Evolutionary conservation across 2,329 filamentous ascomycete genomes (phyloP).

Genomic region (Nakataea oryzae): DNA sequence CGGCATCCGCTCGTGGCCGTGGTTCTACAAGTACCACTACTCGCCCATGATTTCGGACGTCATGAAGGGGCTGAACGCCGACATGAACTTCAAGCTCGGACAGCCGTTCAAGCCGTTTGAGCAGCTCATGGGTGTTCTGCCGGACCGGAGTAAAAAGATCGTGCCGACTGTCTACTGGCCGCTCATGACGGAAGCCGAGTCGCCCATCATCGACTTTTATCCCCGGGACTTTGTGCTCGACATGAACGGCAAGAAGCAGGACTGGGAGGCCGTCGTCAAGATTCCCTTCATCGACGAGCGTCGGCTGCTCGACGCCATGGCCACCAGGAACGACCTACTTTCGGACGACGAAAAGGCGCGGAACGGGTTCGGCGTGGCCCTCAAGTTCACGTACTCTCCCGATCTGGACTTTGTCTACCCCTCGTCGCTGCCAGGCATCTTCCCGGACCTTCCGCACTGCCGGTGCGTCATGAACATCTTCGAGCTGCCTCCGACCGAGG

Average conservation of each 20-base stretch:
- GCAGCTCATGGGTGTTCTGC: slow-evolving; percentile 95
- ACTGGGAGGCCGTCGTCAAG: slow-evolving; percentile 98
- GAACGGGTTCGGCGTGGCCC: slow-evolving; percentile 82
- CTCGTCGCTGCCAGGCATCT: slow-evolving; percentile 79
- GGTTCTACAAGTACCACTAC: slow-evolving; percentile 97
- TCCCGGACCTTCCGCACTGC: slow-evolving; percentile 79
- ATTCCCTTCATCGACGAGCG: slow-evolving; percentile 97
- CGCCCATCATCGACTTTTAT: slow-evolving; percentile 96
- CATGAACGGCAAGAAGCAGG: slow-evolving; percentile 99
- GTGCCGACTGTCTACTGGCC: slow-evolving; percentile 81
- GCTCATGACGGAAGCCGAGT: slow-evolving; percentile 82
- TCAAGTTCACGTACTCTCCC: slow-evolving; percentile 84
- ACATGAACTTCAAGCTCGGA: slow-evolving; percentile 87
- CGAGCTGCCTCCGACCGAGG: slow-evolving; percentile 85
- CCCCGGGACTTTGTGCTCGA: slow-evolving; percentile 93
- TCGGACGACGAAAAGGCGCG: slow-evolving; percentile 67
- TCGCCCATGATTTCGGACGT: slow-evolving; percentile 91
- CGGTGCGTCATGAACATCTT: slow-evolving; percentile 94
- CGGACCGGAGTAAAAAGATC: slow-evolving; percentile 94
- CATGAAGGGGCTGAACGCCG: slow-evolving; percentile 71
- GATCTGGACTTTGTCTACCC: slow-evolving; percentile 74
- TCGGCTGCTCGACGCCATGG: slow-evolving; percentile 76
- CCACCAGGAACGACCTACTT: slow-evolving; percentile 68
- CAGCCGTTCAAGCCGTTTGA: slow-evolving; percentile 93
- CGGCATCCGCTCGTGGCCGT: slow-evolving; percentile 95